These are phyloP conservation scores for Beauveria sp. DNA, from an alignment of 2,329 filamentous ascomycete species.

Conservation along the genomic window DNA sequence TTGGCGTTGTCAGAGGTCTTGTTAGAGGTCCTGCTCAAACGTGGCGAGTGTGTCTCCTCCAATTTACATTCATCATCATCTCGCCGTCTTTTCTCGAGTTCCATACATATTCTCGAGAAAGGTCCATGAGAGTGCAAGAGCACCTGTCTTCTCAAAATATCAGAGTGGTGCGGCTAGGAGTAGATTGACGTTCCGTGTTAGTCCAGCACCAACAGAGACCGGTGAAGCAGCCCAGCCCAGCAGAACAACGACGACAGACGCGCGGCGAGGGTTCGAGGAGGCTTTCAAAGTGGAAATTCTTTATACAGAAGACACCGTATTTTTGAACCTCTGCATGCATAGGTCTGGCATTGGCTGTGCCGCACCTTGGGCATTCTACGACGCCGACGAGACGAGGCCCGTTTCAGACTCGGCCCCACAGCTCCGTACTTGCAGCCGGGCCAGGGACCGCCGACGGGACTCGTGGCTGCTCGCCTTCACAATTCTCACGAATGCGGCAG, in stretches of 20 bases:
- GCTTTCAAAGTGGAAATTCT: background rate
- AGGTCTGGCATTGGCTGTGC: slow-evolving; percentile 17
- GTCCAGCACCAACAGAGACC: background rate
- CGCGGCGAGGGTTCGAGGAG: background rate
- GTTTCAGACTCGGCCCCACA: slow-evolving; percentile 22
- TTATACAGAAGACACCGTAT: background rate
- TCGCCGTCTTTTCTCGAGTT: background rate
- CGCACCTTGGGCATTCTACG: slow-evolving; percentile 22
- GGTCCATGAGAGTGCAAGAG: too few species aligned
- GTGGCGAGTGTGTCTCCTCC: background rate
- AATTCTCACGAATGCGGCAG: background rate
- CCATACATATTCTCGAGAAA: background rate
- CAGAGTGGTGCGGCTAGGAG: background rate
- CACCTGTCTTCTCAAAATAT: too few species aligned
- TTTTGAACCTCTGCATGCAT: background rate
- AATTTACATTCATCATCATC: background rate
- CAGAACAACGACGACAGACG: background rate
- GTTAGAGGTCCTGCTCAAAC: slow-evolving; percentile 5
- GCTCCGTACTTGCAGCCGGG: slow-evolving; percentile 1
- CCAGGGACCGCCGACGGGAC: background rate
- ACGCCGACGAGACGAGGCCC: slow-evolving; percentile 24
- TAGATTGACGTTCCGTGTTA: background rate
- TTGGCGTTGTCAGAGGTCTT: slow-evolving; percentile 3
- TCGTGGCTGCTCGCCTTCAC: background rate
- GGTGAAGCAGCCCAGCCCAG: background rate